Conservation (phyloP, 352 stramenopile genomes). For the Phytopythium chamaehyphon region DNA sequence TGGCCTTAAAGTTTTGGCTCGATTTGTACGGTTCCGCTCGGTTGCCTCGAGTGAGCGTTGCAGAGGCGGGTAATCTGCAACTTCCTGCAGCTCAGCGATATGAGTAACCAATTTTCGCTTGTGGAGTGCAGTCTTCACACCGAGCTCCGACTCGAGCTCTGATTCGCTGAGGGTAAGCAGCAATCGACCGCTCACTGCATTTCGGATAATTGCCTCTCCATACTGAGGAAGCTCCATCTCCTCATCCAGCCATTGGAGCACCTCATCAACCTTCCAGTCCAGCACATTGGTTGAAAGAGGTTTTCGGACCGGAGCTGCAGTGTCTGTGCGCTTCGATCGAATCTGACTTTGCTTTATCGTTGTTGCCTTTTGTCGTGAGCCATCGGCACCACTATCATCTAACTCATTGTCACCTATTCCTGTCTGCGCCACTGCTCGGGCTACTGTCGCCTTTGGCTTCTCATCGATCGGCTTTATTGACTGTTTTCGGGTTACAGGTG, state of each 20-base stretch:
- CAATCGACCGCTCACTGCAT: constrained; percentile 40
- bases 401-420: no score
- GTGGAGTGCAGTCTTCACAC: constrained; percentile 28
- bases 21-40: not conserved
- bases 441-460: no score
- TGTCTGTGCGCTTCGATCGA: no score
- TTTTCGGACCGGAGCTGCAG: not conserved
- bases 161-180: constrained; percentile 34
- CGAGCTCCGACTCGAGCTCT: constrained; percentile 33
- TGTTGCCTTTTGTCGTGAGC: no score
- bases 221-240: constrained; percentile 52
- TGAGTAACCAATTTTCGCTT: constrained; percentile 42
- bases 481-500: not conserved
- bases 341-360: no score
- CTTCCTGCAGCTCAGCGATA: constrained; percentile 35
- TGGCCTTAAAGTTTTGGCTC: not conserved
- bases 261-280: constrained; percentile 52
- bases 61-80: constrained; percentile 16
- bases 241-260: constrained; percentile 35
- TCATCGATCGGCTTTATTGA: no score
- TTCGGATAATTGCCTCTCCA: constrained; percentile 21
- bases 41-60: not conserved
- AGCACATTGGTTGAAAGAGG: constrained; percentile 14
- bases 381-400: no score
- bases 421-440: no score